Evolutionary conservation across 2,329 filamentous ascomycete species (phyloP), one percentile per base, ranked within the genome.

Genomic region (Cladosporium sp.): DNA sequence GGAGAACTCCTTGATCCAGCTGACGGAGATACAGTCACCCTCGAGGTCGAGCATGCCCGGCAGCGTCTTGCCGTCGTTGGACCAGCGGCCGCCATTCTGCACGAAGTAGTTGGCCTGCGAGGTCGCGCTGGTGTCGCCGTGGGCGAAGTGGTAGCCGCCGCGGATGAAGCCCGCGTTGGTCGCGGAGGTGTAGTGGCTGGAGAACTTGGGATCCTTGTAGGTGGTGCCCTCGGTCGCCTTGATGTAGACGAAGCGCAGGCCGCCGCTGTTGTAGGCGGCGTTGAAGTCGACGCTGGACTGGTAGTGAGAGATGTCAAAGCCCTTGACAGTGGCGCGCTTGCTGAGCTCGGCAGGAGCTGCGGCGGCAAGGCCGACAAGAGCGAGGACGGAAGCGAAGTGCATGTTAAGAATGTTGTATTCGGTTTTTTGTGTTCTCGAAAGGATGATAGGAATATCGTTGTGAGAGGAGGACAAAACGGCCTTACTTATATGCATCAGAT

Each of bases 21-120:
- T 60, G 1, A 78, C 74, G n/a, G 66, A 67, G 3, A 64, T 54
- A 42, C 72, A 73, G 55, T 79, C 66, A 6, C 74, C 76, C 66
- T 81, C 78, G 10, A 81, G 68, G 58, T 80, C 79, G 6, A 82
- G 69, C 77, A 81, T 80, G 3, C 79, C 78, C 1, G 78, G 79
- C 0, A 82, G 70, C 8, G 78, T 82, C 56, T 72, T 74, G 46
- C 77, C 77, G 57, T 82, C 78, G 14, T 61, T 63, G 16, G 70
- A 70, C 79, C 79, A 82, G 52, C 76, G 77, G 28, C 79, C 79
- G 41, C 78, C 79, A 58, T 80, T 68, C 0, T 70, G 64, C 45
- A 78, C 56, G 67, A 82, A 82, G 66, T 69, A 80, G 9, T 71
- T 66, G 7, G 78, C 79, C 60, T 82, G 78, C 0, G 66, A 63